Evolutionary conservation across 805 yeast species (phyloP), one percentile per base, ranked within the genome.

Genomic region (Candida railenensis): DNA sequence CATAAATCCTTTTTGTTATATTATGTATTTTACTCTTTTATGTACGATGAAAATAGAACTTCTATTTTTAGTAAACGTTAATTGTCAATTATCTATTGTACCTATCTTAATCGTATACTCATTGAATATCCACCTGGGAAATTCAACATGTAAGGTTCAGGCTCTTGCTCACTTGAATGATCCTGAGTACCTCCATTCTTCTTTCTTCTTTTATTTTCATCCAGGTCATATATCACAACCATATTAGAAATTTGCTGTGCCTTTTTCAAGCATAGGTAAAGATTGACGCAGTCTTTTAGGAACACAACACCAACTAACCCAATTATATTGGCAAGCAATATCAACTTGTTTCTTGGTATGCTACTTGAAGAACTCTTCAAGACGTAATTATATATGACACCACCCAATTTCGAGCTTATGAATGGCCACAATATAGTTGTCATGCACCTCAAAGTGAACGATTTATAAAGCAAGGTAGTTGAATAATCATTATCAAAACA

Each of bases 351-450:
- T 11, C 37, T 41, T 18, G 52, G 50, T 18, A 49, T 25, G 22
- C 12, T 48, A 20, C 22, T 18, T 16, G 39, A 36, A 15, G 18
- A 28, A 15, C 32, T 14, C 19, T 43, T 33, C 28, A 45, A 38
- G 37, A 44, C 46, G 42, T 37, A 22, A 14, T 49, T 44, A 30
- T 40, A 54, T 8, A 71, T 45, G 4, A 61, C 28, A 16, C 41
- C 41, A 1, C 76, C 76, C 2, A 68, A 25, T 42, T 66, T 65
- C 0, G 73, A 60, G 7, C 71, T 62, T 11, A 63, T 33, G 45
- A 61, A 67, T 12, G 77, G 77, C 76, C 76, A 71, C 34, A 64
- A 15, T n/a, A 66, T 21, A 2, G 76, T 66, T 11, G 74, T 61
- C 14, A 69, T 43, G 8, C 58, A 51, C 32, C 65, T 48, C 12